Base-by-base conservation (phyloP, 2,329 filamentous ascomycete genomes). In the Venturia asperata region DNA sequence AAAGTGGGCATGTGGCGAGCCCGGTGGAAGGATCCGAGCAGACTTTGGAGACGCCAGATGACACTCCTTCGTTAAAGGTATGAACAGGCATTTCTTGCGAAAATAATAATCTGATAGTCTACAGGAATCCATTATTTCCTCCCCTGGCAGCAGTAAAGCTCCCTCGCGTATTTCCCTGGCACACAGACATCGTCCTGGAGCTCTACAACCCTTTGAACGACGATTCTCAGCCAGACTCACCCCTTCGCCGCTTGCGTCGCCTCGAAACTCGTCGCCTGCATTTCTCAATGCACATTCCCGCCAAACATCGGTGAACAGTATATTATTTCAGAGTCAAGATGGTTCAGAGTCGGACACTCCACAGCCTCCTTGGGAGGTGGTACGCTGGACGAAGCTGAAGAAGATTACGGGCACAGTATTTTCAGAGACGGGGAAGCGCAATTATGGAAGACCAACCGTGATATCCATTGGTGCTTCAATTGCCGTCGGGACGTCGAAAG, bases 361-460 rank as follows among this genome's bases (percentile, higher is more conserved):
- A 3, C 87, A 91, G 64, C 86, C 90, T 5, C 94, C 94, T 1
- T 99, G 94, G 95, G 94, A 99, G 72, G 92, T 97, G 64, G 89
- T 99, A 66, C 85, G 92, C 72, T 99, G 95, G 95, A 97, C 91
- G 0, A 94, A 90, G 73, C 79, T 99, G 66, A 90, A 87, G 72
- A 97, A 95, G 75, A 85, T 99, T 68, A 92, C 91, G 30, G 86
- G 85, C 0, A 91, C 97, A 75, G 87, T 90, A 3, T 97, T 97
- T 75, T 96, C 93, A 2, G 95, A 99, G 76, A 84, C 88, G 55
- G 94, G 92, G 43, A 94, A 87, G 77, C 88, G 94, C 67, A 97
- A 90, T 75, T 97, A 97, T 80, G 95, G 94, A 37, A 83, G 87
- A 49, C 92, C 93, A 30, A 97, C 93, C 0, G 97, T 92, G 77